Evolutionary conservation across 1,139 yeast species (phyloP), one percentile per base, ranked within the genome.

Genomic region (Keqinozyma sinolaborantium): DNA sequence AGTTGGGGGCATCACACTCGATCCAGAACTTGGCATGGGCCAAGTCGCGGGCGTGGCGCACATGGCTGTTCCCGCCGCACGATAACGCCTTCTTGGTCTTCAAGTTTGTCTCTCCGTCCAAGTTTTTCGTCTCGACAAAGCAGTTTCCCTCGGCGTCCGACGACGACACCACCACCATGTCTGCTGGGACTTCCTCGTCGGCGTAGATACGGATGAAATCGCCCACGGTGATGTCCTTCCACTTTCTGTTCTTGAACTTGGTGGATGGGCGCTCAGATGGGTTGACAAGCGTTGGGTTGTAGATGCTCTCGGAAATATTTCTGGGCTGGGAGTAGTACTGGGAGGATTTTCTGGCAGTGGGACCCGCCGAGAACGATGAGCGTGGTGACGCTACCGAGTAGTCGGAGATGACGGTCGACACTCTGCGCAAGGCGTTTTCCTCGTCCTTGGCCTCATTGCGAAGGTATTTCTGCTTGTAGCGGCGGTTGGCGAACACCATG

Each of bases 81-180:
- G 77, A 75, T 34, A 92, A 61, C 10, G 95, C 80, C 42, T 78
- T 81, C 40, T 87, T 83, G 30, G 79, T 77, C 57, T 92, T 92
- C 54, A 92, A 70, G 53, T 92, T 92, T 4, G 97, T 87, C 60
- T 92, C 98, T 55, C 98, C 98, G 59, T 92, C 97, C 47, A 92
- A 71, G 55, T 92, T 92, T 51, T 88, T 90, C 1, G 98, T 92
- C 58, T 92, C 97, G 26, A 90, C 80, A 50, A 82, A 90, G 60
- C 97, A 90, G 28, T 83, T 88, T 26, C 95, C 95, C 52, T 92
- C 97, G 1, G 73, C 56, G 53, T 90, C 97, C 1, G 95, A 83
- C 0, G 95, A 80, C 2, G 95, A 77, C 27, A 92, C 52, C 19
- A 90, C 63, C 12, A 87, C 71, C 23, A 90, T 58, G 63, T 92